phyloP scores from a whole-genome alignment of 495 filamentous ascomycete species.

The Elaphomyces granulatus region DNA sequence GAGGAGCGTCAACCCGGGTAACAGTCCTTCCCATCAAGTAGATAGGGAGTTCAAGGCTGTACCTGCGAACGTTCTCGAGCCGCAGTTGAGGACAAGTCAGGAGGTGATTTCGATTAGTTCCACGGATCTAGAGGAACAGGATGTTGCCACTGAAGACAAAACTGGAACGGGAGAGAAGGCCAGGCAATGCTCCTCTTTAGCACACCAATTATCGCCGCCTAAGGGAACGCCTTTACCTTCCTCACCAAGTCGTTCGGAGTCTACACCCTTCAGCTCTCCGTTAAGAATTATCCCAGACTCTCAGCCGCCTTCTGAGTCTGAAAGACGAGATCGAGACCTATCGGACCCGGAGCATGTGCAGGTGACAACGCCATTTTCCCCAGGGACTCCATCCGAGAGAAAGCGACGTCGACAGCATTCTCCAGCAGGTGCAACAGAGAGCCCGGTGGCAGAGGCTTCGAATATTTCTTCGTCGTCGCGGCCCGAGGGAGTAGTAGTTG shows the following conservation, averaged over 20 bases:
- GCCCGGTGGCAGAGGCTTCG: background rate
- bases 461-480: background rate
- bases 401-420: too few relatives aligned
- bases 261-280: conserved; percentile 29
- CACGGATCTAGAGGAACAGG: too few relatives aligned
- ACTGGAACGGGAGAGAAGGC: background rate
- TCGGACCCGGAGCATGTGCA: background rate
- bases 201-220: background rate
- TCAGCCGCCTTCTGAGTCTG: conserved; percentile 10
- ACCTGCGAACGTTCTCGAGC: background rate
- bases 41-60: background rate
- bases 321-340: background rate
- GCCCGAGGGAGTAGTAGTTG: background rate
- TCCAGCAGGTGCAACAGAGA: background rate
- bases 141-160: background rate
- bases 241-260: conserved; percentile 9
- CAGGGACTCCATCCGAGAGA: too few relatives aligned
- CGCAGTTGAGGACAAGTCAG: too few relatives aligned
- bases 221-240: conserved; percentile 1
- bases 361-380: background rate
- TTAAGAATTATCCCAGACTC: conserved; percentile 28
- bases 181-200: background rate
- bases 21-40: background rate
- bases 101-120: too few relatives aligned
- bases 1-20: background rate